Percentiles rank a stretch among this genome's conserved stretches.
Evolutionary conservation across 441 rosid species (phyloP).

Genomic region (Gossypium schwendimanii): DNA sequence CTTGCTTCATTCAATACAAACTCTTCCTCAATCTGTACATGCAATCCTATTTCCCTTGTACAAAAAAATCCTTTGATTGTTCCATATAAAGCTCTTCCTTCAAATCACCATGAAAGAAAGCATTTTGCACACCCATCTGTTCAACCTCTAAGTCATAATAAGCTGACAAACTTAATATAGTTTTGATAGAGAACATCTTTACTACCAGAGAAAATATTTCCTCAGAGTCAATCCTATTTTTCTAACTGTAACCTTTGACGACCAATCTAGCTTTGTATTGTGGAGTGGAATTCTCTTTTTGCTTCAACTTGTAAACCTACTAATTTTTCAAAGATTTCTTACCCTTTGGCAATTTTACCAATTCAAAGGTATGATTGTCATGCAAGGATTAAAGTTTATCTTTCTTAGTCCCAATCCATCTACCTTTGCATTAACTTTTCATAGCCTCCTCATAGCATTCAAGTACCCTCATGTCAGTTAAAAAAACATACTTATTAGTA

Average conservation of each 20-base stretch:
- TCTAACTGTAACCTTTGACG: not conserved
- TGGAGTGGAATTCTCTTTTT: too few species aligned
- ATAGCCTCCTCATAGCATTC: not conserved
- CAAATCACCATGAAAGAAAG: not conserved
- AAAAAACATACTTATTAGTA: too few species aligned
- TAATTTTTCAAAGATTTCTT: too few species aligned
- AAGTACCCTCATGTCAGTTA: not conserved
- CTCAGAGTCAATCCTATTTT: not conserved
- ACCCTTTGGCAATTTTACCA: too few species aligned
- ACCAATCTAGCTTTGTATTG: too few species aligned
- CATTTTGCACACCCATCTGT: not conserved
- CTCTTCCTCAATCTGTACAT: not conserved
- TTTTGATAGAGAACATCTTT: not conserved
- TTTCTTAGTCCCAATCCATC: too few species aligned
- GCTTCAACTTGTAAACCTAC: too few species aligned
- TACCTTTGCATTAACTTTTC: not conserved
- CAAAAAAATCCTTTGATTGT: not conserved
- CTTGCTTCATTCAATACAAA: not conserved
- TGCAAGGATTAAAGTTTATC: too few species aligned
- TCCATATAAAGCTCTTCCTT: not conserved
- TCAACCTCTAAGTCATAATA: not conserved
- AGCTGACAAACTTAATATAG: not conserved
- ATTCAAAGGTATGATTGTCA: too few species aligned
- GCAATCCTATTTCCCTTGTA: not conserved
- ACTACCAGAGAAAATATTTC: not conserved